Conservation (phyloP, 306 rosid species). For the Gleditsia sinensis region DNA sequence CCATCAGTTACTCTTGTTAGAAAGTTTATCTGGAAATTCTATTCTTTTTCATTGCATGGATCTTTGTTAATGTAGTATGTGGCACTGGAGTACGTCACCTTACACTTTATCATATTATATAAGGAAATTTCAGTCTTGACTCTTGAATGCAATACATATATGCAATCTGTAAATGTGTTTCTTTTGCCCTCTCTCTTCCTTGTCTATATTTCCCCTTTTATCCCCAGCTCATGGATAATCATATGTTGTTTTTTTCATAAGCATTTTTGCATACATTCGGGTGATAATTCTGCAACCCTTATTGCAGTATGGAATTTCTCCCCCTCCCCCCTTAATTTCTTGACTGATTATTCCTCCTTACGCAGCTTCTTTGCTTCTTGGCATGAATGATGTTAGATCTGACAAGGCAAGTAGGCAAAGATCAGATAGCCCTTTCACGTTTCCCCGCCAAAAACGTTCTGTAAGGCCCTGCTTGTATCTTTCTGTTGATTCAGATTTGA, state of each 20-base stretch:
- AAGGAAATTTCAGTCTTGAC: too few species aligned
- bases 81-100: neutral
- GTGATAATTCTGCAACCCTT: neutral
- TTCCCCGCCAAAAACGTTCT: conserved; percentile 95
- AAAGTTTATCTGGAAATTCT: neutral
- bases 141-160: too few species aligned
- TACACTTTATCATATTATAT: too few species aligned
- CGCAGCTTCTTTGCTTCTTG: conserved; percentile 90
- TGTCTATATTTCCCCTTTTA: neutral
- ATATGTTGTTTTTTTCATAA: neutral
- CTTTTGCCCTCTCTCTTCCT: neutral
- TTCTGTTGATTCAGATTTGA: conserved; percentile 93
- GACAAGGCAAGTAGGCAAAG: conserved; percentile 70
- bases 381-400: conserved; percentile 72
- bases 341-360: conserved; percentile 45
- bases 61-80: neutral
- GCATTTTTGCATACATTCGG: neutral
- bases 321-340: neutral
- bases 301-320: neutral
- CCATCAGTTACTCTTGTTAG: conserved; percentile 20
- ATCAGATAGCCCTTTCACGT: conserved; percentile 86
- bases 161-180: neutral
- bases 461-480: conserved; percentile 68
- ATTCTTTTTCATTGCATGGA: neutral
- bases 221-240: neutral